Percentiles rank a stretch among this genome's conserved stretches.
phyloP scores from a whole-genome alignment of 352 stramenopile genomes.

The Pythium periplocum region DNA sequence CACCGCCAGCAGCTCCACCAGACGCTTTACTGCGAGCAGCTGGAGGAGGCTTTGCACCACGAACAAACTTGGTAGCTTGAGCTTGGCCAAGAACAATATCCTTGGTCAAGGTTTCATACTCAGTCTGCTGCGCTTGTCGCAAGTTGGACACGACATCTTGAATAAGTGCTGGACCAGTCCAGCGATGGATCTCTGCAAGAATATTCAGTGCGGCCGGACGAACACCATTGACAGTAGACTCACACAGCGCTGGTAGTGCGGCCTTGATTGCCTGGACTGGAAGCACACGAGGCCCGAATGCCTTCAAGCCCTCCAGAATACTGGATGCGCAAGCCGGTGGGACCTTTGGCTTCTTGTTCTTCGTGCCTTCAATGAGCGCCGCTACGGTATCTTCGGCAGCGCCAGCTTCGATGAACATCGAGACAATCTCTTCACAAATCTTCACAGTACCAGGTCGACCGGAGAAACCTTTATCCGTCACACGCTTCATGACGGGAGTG shows the following conservation, averaged over 20 bases:
- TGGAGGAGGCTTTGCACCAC: constrained; percentile 39
- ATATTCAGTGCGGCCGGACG: constrained; percentile 75
- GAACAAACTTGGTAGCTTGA: constrained; percentile 61
- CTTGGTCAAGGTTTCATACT: constrained; percentile 76
- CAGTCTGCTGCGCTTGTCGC: constrained; percentile 76
- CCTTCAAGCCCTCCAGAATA: constrained; percentile 68
- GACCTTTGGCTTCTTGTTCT: constrained; percentile 86
- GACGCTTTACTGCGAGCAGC: constrained; percentile 7
- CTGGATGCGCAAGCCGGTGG: constrained; percentile 62
- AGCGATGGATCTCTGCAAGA: constrained; percentile 77
- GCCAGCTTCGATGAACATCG: constrained; percentile 66
- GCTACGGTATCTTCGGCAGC: constrained; percentile 69
- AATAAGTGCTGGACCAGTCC: constrained; percentile 66
- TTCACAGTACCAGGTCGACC: constrained; percentile 72
- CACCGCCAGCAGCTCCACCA: constrained; percentile 4
- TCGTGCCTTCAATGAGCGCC: constrained; percentile 76
- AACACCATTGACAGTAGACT: constrained; percentile 79
- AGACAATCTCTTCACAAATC: constrained; percentile 71
- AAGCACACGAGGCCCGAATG: constrained; percentile 72
- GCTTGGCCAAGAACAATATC: constrained; percentile 64
- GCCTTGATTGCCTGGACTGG: constrained; percentile 67
- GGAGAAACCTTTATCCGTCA: constrained; percentile 83
- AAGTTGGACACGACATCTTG: constrained; percentile 79
- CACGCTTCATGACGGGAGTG: constrained; percentile 56
- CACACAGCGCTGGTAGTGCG: constrained; percentile 59